Base-by-base conservation (phyloP, 1,284 basidiomycete genomes). In the Sporisorium graminicola region DNA sequence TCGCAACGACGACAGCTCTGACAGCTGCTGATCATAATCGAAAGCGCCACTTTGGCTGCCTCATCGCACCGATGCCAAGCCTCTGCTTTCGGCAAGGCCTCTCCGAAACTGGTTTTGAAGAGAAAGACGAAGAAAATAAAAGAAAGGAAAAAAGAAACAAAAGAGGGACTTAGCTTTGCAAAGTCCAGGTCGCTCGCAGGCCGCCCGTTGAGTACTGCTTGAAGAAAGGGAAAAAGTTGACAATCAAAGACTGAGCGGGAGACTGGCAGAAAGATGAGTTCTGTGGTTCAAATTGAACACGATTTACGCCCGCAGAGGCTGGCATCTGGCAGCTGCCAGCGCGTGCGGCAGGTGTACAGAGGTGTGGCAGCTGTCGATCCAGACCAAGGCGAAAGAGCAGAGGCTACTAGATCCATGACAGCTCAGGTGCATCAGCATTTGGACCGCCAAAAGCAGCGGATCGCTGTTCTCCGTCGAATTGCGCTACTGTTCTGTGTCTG, bases 11-110 rank as follows among this genome's bases (percentile, higher is more conserved):
- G n/a, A 43, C 40, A 43, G 40, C 40, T 43, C 40, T 43, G 49
- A 50, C 49, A 50, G 49, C 18, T 31, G 49, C 29, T 50, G 49
- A 50, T 20, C 18, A 50, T 50, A 31, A 2, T 31, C 33, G 18
- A 40, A 40, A 43, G 53, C 53, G 53, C 53, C 53, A 55, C 53
- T 44, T 44, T 31, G n/a, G 31, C n/a, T 51, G 31, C 5, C n/a
- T 22, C 3, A 3, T 10, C 12, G 3, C 31, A 5, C 20, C 12
- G 29, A 47, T 24, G 55, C 55, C 55, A 47, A 57, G 55, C 55
- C 13, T 35, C 44, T 12, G 5, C 7, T 12, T 46, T 57, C 43
- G 43, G 55, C 55, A 46, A 16, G 7, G 16, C 20, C 12, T n/a
- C 43, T 33, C 26, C 53, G 53, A 49, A 47, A n/a, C 14, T 43